Base-by-base conservation (phyloP, 306 rosid species). In the Dalbergia cultrata region DNA sequence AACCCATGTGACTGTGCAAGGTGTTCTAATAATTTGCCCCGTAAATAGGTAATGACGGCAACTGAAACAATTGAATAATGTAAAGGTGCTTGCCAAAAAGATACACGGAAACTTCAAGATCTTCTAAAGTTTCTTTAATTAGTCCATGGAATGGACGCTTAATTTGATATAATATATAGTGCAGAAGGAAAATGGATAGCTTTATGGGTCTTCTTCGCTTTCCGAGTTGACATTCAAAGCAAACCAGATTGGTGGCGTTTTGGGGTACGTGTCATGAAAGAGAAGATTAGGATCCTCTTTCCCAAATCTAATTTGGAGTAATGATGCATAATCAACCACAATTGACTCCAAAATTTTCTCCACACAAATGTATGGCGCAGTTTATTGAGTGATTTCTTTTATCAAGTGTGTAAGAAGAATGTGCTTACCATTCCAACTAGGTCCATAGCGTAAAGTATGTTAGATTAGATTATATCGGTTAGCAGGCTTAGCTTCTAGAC, bases 1-100 rank as follows among this genome's bases (percentile, higher is more conserved):
- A 72, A 13, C 21, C 19, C 21, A 61, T 44, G 67, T 83, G 70
- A 76, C 71, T 54, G 65, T 60, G 65, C 19, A 49, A 6, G n/a
- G 35, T 3, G 63, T 76, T 83, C n/a, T n/a, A n/a, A n/a, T n/a
- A n/a, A n/a, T n/a, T 64, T 85, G 83, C 83, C 79, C 77, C 72
- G 12, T 77, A 85, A 82, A 80, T 88, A 72, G 89, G 91, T 85
- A 84, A 0, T 70, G 97, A 86, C 75, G 49, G 81, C 21, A 70
- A 82, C 83, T 9, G 13, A 84, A 81, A 57, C 77, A 58, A 67
- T 88, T 83, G 43, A 79, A 70, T 76, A 87, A 34, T 78, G 52
- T 64, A 69, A 82, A 77, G 80, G 43, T 26, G 64, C 18, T 60
- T 5, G 65, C 10, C 33, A 60, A 76, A 86, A 86, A 78, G 81